These are phyloP conservation scores for Crithidia acanthocephali DNA, from an alignment of 208 protist genomes.

Conservation along the genomic window DNA sequence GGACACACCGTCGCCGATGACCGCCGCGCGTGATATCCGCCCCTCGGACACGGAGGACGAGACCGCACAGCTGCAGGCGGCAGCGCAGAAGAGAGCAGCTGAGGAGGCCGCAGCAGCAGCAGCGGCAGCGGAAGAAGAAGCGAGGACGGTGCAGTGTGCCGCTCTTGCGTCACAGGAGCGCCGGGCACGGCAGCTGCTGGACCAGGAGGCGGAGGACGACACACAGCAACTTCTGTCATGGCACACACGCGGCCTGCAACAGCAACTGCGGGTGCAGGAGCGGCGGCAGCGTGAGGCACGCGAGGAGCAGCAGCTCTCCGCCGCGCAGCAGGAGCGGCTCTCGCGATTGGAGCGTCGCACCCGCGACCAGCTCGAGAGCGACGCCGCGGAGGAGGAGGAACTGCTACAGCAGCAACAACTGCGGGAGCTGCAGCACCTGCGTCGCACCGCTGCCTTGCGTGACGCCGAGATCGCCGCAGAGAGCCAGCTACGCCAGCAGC, in stretches of 20 bases:
- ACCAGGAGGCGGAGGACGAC: neutral
- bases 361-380: neutral
- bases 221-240: neutral
- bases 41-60: neutral
- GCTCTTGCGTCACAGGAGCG: neutral
- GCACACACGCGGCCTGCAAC: neutral
- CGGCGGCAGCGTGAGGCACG: neutral
- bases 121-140: neutral
- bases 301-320: neutral
- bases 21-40: constrained; percentile 5
- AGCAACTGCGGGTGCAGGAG: constrained; percentile 3
- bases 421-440: constrained; percentile 11
- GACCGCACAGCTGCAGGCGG: neutral
- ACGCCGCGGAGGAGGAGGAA: neutral
- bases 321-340: neutral
- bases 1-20: constrained; percentile 26
- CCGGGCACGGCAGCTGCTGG: neutral
- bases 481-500: constrained; percentile 7
- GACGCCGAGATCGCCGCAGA: constrained; percentile 3
- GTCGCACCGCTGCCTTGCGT: neutral
- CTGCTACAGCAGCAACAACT: neutral
- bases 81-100: neutral
- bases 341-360: neutral
- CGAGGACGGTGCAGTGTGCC: neutral
- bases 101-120: neutral